A percentile compares a stretch with the other conserved stretches of the same genome.
These are phyloP conservation scores for Geotrichum carabidarum DNA, from an alignment of 1,139 yeast species.

Conservation along the genomic window DNA sequence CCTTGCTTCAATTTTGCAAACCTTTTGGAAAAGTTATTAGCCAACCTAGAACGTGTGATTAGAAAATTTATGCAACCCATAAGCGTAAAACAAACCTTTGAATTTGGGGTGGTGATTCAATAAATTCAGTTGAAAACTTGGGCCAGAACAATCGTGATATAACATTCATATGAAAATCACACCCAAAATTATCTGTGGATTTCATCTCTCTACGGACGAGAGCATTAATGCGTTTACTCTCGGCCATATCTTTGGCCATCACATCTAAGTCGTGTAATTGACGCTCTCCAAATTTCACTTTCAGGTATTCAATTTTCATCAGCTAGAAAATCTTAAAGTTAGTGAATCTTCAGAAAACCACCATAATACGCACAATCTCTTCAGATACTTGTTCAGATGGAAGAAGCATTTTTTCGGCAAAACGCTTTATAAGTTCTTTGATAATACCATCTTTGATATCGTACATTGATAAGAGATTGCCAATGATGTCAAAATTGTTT, in stretches of 20 bases:
- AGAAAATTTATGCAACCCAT: conserved; percentile 39
- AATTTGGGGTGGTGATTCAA: conserved; percentile 47
- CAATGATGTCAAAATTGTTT: conserved; percentile 56
- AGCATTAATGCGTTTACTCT: conserved; percentile 31
- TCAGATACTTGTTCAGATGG: conserved; percentile 45
- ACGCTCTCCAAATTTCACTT: conserved; percentile 58
- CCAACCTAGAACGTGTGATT: conserved; percentile 48
- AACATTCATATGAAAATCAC: conserved; percentile 34
- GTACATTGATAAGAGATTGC: conserved; percentile 66
- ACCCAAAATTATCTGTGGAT: not conserved
- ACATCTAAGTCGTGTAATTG: conserved; percentile 70
- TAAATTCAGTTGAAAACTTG: conserved; percentile 40
- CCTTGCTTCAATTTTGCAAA: conserved; percentile 48
- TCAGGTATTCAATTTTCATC: conserved; percentile 50
- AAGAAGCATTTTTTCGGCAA: conserved; percentile 57
- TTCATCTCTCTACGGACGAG: conserved; percentile 26
- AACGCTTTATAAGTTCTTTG: conserved; percentile 60
- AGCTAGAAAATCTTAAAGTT: conserved; percentile 26
- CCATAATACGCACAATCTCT: conserved; percentile 23
- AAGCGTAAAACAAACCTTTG: conserved; percentile 26
- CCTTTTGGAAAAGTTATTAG: conserved; percentile 46
- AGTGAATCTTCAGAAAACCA: not conserved
- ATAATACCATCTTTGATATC: conserved; percentile 74
- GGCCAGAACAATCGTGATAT: conserved; percentile 50
- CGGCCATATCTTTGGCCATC: conserved; percentile 69